Base-by-base conservation (phyloP, 1,284 basidiomycete genomes). In the Sanguinoderma infundibulare region DNA sequence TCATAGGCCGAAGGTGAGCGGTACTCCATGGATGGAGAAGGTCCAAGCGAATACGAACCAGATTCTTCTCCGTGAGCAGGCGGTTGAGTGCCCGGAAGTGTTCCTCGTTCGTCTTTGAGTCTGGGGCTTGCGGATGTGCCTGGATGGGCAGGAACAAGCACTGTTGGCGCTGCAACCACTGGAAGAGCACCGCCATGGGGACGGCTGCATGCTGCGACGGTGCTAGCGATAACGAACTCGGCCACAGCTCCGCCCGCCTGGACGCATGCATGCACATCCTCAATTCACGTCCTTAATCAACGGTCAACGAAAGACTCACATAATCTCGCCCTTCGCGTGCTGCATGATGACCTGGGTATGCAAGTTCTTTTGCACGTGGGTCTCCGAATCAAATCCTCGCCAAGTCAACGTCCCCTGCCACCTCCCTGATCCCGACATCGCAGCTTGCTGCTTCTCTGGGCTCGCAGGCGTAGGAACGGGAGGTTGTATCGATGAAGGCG, bases 321-420 rank as follows among this genome's bases (percentile, higher is more conserved):
- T 63, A 53, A 63, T 62, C 67, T 62, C 36, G 0, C 54, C 55
- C 28, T 51, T 42, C 10, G 54, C 32, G 22, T 15, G 24, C 1
- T 32, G 17, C 3, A 60, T 53, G 7, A 62, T 30, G 30, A 75
- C 49, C 50, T 76, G 75, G n/a, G 81, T 73, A 3, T 75, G 76
- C 44, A 83, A 72, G 56, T 85, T 81, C 59, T 81, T 83, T 58
- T 60, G 70, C 71, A 58, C 64, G 61, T 75, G 76, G 20, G 80
- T 79, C 36, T 66, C 70, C 10, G 75, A 56, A 54, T 79, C 79
- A n/a, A 73, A 70, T 14, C 81, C 81, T 7, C 72, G 78, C 78
- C 83, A 88, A 2, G 73, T 75, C 14, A 90, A 69, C 4, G 69
- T 69, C 3, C 88, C 89, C 26, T 77, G 73, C 89, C 89, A 90